Evolutionary conservation across 1,139 yeast genomes (phyloP), one percentile per base, ranked within the genome.

Genomic region (Saccharomyces hybrid): DNA sequence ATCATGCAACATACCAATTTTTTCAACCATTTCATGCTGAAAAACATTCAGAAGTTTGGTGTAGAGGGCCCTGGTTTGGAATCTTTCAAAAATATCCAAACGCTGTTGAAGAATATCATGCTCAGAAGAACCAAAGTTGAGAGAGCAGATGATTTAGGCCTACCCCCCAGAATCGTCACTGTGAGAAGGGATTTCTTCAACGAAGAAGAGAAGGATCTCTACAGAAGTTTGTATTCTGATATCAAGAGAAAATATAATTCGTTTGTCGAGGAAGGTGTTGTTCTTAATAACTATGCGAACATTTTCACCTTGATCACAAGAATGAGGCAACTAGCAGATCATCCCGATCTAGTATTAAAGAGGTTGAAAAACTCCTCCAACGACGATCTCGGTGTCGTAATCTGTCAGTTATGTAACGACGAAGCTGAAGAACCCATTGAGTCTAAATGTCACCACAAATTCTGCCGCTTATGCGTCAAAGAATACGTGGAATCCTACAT

Each of bases 291-390:
- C 69, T 93, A 95, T 72, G 99, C 99, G 47, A 93, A 93, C 65
- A 91, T 93, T 65, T 95, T 93, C 73, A 91, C 98, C 0, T 78
- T 95, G 56, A 91, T 93, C 63, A 95, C 99, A 0, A 77, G 99
- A 65, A 93, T 93, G 99, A 81, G 99, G 66, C 99, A 93, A 71
- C 77, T 93, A 64, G 98, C 99, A 0, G 99, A 95, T 70, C 99
- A 93, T 70, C 99, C 99, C 0, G 99, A 95, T 73, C 75, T 95
- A 60, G 97, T 93, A 0, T 75, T 93, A 67, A 84, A 91, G 62
- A 77, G 90, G 54, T 78, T 79, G 11, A 81, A 81, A 13, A 70
- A 75, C 46, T 62, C 62, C 0, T 51, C 51, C 13, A 67, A 62
- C 8, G 69, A 67, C 3, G 70, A 65, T 2, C 77, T 76, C 19